phyloP scores from a whole-genome alignment of 164 flowering plant species.

The Aristolochia californica region DNA sequence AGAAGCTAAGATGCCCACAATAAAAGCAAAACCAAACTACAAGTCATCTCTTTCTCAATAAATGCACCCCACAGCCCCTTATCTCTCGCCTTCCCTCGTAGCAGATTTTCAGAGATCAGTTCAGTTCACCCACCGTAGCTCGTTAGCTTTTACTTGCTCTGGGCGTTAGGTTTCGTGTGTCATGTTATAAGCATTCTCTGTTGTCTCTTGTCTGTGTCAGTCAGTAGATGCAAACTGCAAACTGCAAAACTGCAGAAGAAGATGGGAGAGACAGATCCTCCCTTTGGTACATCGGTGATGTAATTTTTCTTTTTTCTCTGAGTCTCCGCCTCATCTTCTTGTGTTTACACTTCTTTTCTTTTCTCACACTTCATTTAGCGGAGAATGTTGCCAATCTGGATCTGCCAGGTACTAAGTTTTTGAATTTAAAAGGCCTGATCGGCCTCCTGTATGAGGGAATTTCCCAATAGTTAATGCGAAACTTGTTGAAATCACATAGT shows the following conservation, averaged over 20 bases:
- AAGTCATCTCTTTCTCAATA: background rate
- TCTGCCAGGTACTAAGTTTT: too few species aligned
- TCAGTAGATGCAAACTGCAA: background rate
- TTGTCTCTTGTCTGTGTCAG: background rate
- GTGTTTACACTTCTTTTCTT: background rate
- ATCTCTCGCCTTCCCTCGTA: background rate
- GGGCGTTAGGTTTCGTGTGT: slow-evolving; percentile 7
- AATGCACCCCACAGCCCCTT: background rate
- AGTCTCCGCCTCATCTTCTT: background rate
- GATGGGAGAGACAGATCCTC: background rate
- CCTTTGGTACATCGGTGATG: background rate
- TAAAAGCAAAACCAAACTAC: background rate
- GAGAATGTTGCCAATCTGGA: too few species aligned
- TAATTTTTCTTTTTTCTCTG: background rate
- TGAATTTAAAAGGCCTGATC: too few species aligned
- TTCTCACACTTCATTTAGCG: too few species aligned
- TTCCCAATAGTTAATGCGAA: too few species aligned
- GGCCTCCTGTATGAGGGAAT: too few species aligned
- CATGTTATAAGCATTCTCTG: background rate
- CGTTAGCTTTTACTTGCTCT: slow-evolving; percentile 1
- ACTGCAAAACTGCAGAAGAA: background rate
- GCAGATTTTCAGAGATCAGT: too few species aligned
- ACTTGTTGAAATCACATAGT: too few species aligned
- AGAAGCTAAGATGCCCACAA: background rate
- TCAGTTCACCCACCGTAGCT: background rate